Conservation (phyloP, 1,139 yeast genomes). For the Meyerozyma sp. region DNA sequence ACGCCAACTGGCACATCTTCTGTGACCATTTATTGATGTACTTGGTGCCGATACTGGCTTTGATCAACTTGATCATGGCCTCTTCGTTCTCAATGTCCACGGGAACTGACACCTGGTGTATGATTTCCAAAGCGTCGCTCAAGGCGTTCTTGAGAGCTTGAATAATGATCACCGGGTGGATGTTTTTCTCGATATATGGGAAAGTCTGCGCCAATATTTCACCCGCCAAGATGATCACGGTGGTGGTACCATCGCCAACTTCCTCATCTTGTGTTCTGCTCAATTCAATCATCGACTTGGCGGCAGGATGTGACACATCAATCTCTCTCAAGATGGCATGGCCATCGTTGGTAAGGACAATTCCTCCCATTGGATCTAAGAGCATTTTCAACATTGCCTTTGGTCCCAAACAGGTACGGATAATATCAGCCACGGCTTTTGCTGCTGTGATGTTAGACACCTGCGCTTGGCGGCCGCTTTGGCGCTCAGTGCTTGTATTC, state of each 20-base stretch:
- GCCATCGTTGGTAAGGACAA: constrained; percentile 95
- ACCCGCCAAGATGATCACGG: constrained; percentile 92
- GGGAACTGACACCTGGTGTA: constrained; percentile 77
- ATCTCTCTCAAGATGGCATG: constrained; percentile 89
- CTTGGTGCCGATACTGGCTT: constrained; percentile 94
- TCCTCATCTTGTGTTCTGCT: constrained; percentile 98
- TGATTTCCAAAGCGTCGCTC: constrained; percentile 83
- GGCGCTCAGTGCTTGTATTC: constrained; percentile 86
- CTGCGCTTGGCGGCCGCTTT: constrained; percentile 96
- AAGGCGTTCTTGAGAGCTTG: constrained; percentile 91
- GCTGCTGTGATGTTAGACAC: constrained; percentile 97
- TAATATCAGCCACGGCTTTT: constrained; percentile 95
- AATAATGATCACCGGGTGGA: constrained; percentile 94
- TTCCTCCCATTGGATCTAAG: constrained; percentile 98
- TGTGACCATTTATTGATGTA: constrained; percentile 89
- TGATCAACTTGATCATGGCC: constrained; percentile 82
- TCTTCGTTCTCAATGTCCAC: constrained; percentile 79
- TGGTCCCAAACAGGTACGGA: constrained; percentile 98
- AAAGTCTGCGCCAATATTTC: constrained; percentile 93
- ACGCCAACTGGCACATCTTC: constrained; percentile 84
- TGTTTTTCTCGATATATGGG: constrained; percentile 89
- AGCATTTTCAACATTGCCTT: constrained; percentile 98
- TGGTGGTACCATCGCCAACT: constrained; percentile 98
- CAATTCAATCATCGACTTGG: constrained; percentile 96
- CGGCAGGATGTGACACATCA: constrained; percentile 96